Base-by-base conservation (phyloP, 768 basidiomycete species). In the Guyanaporus albipodus region DNA sequence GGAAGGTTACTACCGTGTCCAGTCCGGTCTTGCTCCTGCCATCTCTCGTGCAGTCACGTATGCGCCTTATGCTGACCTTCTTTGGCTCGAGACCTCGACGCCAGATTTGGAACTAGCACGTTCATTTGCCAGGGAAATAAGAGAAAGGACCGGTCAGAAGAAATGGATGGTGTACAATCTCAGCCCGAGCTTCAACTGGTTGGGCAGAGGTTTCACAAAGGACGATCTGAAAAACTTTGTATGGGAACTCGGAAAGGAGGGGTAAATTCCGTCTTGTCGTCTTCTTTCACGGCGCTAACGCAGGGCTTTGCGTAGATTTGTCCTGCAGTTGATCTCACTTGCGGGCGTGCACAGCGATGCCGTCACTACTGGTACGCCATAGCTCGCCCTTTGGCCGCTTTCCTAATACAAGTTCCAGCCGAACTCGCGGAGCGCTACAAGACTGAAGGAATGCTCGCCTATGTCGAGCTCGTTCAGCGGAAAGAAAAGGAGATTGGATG, bases 161-260 rank as follows among this genome's bases (percentile, higher is more conserved):
- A 89, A 84, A 58, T 84, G 80, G 82, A 80, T 96, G 55, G 91
- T 95, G 18, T 96, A 94, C 63, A 96, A 95, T 63, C 70, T 96
- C 47, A 92, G 90, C 58, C 93, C 92, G 5, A 91, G 89, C 60
- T 95, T 95, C 73, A 92, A 94, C 64, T 95, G 91, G 92, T 71
- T 80, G n/a, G 76, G 73, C 21, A 82, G 85, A 56, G 91, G 91
- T 12, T 94, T 87, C 66, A 77, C 77, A 35, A 80, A 90, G 53
- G 70, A 73, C 5, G 85, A 84, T 52, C 64, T 95, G 56, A 91
- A 87, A 75, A 80, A 77, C 64, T 94, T 94, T 59, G 72, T 92
- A 35, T 92, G 90, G 88, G 88, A 94, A 36, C 75, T 95, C 40
- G 91, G 80, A 14, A 89, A 90, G 67, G 90, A 92, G 73, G 87